Evolutionary conservation across 2,329 filamentous ascomycete genomes (phyloP).

Genomic region (Endothia cerciana): DNA sequence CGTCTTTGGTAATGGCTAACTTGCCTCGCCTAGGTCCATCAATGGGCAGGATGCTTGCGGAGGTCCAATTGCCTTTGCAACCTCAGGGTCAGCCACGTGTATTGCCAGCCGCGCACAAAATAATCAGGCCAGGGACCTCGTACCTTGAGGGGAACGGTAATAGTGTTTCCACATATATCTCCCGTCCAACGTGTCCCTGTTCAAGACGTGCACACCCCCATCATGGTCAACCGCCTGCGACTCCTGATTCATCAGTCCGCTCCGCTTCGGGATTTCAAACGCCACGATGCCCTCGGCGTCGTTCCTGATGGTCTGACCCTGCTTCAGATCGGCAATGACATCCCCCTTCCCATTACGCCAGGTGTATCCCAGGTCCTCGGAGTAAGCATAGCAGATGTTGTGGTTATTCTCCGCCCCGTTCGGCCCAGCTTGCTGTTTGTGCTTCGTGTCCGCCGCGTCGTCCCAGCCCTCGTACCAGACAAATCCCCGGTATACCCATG

Average conservation of each 20-base stretch:
- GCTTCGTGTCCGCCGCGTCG: slow-evolving; percentile 43
- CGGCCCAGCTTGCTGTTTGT: slow-evolving; percentile 47
- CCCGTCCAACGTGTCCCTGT: slow-evolving; percentile 45
- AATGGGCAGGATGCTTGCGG: slow-evolving; percentile 37
- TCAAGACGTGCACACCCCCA: slow-evolving; percentile 53
- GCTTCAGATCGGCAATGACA: slow-evolving; percentile 40
- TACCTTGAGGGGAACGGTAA: slow-evolving; percentile 40
- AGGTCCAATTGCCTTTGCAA: slow-evolving; percentile 39
- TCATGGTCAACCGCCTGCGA: slow-evolving; percentile 49
- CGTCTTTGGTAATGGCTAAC: slow-evolving; percentile 40
- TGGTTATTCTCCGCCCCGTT: slow-evolving; percentile 53
- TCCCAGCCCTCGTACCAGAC: slow-evolving; percentile 49
- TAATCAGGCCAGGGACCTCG: slow-evolving; percentile 16
- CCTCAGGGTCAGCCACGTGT: slow-evolving; percentile 2
- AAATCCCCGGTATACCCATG: slow-evolving; percentile 56
- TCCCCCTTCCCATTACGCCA: slow-evolving; percentile 47
- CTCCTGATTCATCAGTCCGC: slow-evolving; percentile 55
- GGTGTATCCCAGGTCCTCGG: slow-evolving; percentile 46
- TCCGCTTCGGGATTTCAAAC: slow-evolving; percentile 49
- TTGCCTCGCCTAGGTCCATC: slow-evolving; percentile 42
- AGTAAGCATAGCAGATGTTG: slow-evolving; percentile 53
- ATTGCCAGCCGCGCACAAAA: neutral
- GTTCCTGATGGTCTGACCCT: slow-evolving; percentile 45
- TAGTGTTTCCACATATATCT: slow-evolving; percentile 45
- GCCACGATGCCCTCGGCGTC: slow-evolving; percentile 46